These are phyloP conservation scores for Trametes sanguinea DNA, from an alignment of 768 basidiomycete genomes.

Conservation along the genomic window DNA sequence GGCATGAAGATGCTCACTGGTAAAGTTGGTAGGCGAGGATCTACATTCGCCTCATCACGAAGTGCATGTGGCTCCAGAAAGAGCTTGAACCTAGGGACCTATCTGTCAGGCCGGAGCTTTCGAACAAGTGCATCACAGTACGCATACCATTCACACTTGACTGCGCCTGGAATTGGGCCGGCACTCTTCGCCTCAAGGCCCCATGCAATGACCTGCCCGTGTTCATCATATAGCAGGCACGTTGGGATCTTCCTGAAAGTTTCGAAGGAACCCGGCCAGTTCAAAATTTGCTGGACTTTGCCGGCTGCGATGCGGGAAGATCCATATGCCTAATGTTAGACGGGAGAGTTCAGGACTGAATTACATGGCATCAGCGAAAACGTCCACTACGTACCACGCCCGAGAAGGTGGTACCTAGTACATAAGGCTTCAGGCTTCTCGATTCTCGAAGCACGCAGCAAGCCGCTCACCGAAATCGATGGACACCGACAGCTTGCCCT, in stretches of 20 bases:
- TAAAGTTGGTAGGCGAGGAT: conserved; percentile 76
- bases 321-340: conserved; percentile 66
- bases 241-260: conserved; percentile 85
- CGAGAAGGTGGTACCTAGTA: conserved; percentile 80
- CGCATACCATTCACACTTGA: conserved; percentile 55
- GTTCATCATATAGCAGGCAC: conserved; percentile 78
- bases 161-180: conserved; percentile 63
- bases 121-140: background rate
- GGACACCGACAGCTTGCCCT: conserved; percentile 80
- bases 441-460: background rate
- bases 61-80: conserved; percentile 82
- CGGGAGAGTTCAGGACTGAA: background rate
- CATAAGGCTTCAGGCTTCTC: conserved; percentile 12
- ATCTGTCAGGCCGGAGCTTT: background rate
- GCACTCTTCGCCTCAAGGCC: conserved; percentile 87
- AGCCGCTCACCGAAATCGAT: conserved; percentile 73
- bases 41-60: conserved; percentile 67
- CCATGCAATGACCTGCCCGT: conserved; percentile 78
- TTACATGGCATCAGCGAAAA: background rate
- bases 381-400: conserved; percentile 65
- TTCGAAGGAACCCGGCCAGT: conserved; percentile 85
- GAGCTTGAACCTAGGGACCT: conserved; percentile 70
- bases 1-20: conserved; percentile 54
- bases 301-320: conserved; percentile 83
- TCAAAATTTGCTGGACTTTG: conserved; percentile 78